Evolutionary conservation across 164 flowering plant species (phyloP), one percentile per base, ranked within the genome.

Genomic region (Tetracentron sinense): DNA sequence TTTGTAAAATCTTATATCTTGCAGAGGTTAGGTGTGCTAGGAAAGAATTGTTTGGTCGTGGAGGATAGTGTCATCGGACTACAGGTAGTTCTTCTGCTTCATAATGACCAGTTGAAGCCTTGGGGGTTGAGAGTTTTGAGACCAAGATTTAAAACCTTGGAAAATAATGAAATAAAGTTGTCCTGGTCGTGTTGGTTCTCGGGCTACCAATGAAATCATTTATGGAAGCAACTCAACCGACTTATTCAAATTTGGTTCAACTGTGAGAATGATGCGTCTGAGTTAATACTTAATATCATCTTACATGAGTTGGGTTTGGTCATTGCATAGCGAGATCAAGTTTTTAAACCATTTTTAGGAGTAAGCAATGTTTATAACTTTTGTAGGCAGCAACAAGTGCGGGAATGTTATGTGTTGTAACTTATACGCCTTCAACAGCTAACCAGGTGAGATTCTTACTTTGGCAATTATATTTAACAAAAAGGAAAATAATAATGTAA

Each of bases 51-150:
- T 75, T 58, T 94, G 75, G 98, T 94, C 55, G 85, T 94, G 58
- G 97, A 90, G 79, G 98, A 94, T 70, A 90, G 97, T 54, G 82
- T 94, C 56, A 94, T 90, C 48, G 98, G 97, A 38, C 77, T 89
- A 48, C 96, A 90, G 92, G 98, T 93, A 66, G 29, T 56, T 61
- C 42, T 25, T 21, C 22, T 31, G 2, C 46, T 49, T 42, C 7
- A 16, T 48, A 25, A 7, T 26, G 6, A 44, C 54, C 16, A 20
- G 30, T 33, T 66, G 22, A 44, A 51, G 0, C 3, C n/a, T 42
- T 25, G n/a, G 31, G 15, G 3, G 4, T n/a, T n/a, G n/a, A n/a
- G n/a, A n/a, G n/a, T n/a, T n/a, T 22, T 25, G 17, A 63, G 15
- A 16, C 28, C 15, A n/a, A 31, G 3, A 2, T 47, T 19, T 19